A percentile compares a stretch with the other conserved stretches of the same genome.
These are phyloP conservation scores for Alternaria rosae DNA, from an alignment of 2,329 filamentous ascomycete genomes.

Conservation along the genomic window DNA sequence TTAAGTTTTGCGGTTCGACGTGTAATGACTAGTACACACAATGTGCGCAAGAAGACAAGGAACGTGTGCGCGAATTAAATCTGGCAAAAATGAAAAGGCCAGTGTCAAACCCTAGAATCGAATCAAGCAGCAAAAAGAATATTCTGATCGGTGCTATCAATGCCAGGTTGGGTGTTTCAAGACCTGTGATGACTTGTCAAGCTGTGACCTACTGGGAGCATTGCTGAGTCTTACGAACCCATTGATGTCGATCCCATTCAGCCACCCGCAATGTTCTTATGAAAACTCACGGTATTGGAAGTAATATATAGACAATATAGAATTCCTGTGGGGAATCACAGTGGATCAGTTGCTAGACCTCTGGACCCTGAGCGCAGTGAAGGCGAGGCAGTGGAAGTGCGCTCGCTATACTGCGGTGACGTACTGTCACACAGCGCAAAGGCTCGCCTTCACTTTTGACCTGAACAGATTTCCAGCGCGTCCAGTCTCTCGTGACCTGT, in stretches of 20 bases:
- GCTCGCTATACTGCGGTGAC: not conserved
- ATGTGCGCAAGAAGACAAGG: not conserved
- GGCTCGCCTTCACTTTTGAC: not conserved
- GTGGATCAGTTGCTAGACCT: not conserved
- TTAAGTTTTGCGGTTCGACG: too few relatives aligned
- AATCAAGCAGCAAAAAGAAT: not conserved
- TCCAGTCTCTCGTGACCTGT: not conserved
- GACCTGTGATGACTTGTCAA: fast-evolving
- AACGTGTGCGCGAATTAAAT: not conserved
- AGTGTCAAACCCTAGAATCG: not conserved
- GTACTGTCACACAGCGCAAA: not conserved
- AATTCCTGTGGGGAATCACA: fast-evolving
- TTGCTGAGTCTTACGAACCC: not conserved
- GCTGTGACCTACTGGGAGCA: not conserved
- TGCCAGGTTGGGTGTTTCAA: not conserved
- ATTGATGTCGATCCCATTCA: not conserved
- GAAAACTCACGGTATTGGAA: fast-evolving
- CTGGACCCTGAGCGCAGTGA: not conserved
- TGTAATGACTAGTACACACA: not conserved
- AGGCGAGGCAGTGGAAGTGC: not conserved
- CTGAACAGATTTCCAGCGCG: not conserved
- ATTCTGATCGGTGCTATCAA: not conserved
- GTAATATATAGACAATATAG: not conserved
- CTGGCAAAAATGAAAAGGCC: not conserved
- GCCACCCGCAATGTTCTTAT: not conserved